Evolutionary conservation across 2,329 filamentous ascomycete genomes (phyloP).

Genomic region (Fusarium burgessii): DNA sequence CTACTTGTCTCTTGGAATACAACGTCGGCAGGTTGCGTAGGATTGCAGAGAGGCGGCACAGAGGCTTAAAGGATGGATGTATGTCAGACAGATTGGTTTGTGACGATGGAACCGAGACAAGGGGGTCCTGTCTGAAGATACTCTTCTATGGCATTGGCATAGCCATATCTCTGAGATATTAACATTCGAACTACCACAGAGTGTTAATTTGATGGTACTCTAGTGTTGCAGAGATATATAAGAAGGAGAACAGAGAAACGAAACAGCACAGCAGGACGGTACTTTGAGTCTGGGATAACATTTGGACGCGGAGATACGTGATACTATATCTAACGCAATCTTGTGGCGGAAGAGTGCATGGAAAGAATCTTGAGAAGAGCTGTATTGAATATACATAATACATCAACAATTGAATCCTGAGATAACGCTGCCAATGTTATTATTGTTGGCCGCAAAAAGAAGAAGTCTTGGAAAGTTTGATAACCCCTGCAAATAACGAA

Average conservation of each 20-base stretch:
- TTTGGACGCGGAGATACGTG: conserved; percentile 31
- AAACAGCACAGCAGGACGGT: not conserved
- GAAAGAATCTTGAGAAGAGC: not conserved
- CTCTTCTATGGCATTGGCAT: not conserved
- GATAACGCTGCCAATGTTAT: not conserved
- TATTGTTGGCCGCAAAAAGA: not conserved
- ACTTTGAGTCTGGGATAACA: not conserved
- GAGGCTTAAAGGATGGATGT: conserved; percentile 2
- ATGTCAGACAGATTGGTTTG: conserved; percentile 20
- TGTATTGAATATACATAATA: not conserved
- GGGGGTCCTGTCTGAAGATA: conserved; percentile 14
- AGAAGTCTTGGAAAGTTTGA: not conserved
- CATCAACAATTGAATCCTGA: not conserved
- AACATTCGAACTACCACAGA: not conserved
- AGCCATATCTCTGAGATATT: not conserved
- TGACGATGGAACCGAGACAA: conserved; percentile 23
- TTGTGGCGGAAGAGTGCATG: not conserved
- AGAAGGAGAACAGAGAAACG: not conserved
- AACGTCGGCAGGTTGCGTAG: conserved; percentile 3
- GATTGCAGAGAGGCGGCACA: conserved; percentile 11
- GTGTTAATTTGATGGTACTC: not conserved
- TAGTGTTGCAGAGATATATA: too few relatives aligned
- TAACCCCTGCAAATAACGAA: conserved; percentile 5
- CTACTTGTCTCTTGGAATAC: conserved; percentile 1
- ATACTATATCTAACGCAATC: not conserved